These are phyloP conservation scores for Prunus armeniaca DNA, from an alignment of 306 rosid genomes.

Conservation along the genomic window DNA sequence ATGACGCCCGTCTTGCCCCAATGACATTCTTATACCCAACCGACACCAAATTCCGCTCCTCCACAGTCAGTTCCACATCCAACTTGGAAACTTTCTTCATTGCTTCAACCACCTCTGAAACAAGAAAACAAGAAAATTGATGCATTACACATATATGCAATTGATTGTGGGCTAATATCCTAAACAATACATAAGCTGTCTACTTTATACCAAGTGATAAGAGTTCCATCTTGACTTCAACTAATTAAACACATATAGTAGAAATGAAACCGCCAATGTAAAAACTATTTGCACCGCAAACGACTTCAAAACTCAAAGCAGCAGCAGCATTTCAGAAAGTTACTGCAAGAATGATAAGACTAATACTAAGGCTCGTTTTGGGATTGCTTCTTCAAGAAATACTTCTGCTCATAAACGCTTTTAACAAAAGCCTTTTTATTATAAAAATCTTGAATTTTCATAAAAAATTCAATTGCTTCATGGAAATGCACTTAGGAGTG, in stretches of 20 bases:
- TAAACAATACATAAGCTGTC: no score
- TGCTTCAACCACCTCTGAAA: conserved; percentile 44
- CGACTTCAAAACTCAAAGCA: background rate
- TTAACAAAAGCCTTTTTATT: no score
- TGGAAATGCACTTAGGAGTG: no score
- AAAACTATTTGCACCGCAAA: background rate
- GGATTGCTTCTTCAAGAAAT: no score
- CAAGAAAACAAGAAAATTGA: background rate
- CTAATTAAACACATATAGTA: no score
- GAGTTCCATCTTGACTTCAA: no score
- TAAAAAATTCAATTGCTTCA: no score
- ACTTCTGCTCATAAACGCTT: no score
- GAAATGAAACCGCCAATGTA: background rate
- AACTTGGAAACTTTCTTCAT: conserved; percentile 39
- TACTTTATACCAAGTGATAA: no score
- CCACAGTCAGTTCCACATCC: conserved; percentile 46
- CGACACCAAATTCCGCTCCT: conserved; percentile 38
- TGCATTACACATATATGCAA: background rate
- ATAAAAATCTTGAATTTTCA: no score
- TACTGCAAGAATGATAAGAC: background rate
- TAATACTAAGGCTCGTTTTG: background rate
- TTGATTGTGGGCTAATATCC: no score
- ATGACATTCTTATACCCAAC: conserved; percentile 47
- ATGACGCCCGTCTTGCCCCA: conserved; percentile 45
- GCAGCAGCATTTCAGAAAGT: background rate